Conservation (phyloP, 2,329 filamentous ascomycete genomes). For the Dactylellina parvicollis region DNA sequence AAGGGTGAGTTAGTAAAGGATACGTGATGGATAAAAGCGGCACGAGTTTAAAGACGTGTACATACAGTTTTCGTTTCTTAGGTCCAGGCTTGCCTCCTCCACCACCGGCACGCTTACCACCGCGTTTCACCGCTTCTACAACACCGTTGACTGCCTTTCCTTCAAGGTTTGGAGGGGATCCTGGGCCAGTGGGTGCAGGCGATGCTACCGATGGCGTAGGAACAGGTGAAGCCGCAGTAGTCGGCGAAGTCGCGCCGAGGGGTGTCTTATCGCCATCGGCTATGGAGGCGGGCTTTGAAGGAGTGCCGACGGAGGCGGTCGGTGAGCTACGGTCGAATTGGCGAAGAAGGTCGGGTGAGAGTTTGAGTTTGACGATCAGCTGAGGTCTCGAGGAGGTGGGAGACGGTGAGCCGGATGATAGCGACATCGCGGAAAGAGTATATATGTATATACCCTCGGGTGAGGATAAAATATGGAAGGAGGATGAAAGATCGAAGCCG, state of each 20-base stretch:
- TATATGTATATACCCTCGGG: neutral
- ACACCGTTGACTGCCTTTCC: conserved; percentile 68
- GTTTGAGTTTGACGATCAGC: conserved; percentile 67
- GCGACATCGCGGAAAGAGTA: conserved; percentile 37
- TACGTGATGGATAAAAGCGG: conserved; percentile 1
- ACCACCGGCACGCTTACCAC: conserved; percentile 68
- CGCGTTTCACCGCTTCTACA: conserved; percentile 71
- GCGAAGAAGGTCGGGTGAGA: conserved; percentile 66
- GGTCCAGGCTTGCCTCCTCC: conserved; percentile 82
- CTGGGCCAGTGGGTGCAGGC: conserved; percentile 42
- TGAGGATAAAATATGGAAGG: neutral
- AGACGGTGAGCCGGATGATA: conserved; percentile 33
- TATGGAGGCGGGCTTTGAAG: conserved; percentile 64
- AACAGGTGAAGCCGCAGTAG: conserved; percentile 61
- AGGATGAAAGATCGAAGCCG: conserved; percentile 27
- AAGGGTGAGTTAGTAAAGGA: conserved; percentile 42
- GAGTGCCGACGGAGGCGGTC: conserved; percentile 62
- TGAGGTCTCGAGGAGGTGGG: conserved; percentile 37
- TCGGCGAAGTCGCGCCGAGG: conserved; percentile 62
- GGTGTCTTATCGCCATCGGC: conserved; percentile 61
- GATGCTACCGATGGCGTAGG: conserved; percentile 47
- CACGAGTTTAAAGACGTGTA: conserved; percentile 58
- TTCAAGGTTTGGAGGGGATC: conserved; percentile 41
- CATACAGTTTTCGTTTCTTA: conserved; percentile 93
- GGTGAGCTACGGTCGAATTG: conserved; percentile 60